phyloP scores from a whole-genome alignment of 371 early-diverging fungal genomes.

The Mucor ambiguus region DNA sequence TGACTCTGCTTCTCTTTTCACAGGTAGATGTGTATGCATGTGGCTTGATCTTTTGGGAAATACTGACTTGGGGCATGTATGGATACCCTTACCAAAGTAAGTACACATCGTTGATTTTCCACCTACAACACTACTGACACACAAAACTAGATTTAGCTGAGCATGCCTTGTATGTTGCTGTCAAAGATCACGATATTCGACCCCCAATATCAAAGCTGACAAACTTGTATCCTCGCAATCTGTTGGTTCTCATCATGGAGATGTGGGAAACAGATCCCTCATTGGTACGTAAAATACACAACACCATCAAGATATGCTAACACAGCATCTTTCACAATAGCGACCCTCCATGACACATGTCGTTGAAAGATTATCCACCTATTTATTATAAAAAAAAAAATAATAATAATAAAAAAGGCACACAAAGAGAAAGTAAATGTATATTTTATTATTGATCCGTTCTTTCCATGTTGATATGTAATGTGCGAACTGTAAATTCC shows the following conservation, averaged over 20 bases:
- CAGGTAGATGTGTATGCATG: conserved; percentile 69
- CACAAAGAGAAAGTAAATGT: not conserved
- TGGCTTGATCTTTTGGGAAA: conserved; percentile 82
- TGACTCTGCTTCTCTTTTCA: not conserved
- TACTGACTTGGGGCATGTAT: conserved; percentile 72
- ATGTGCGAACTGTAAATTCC: not conserved
- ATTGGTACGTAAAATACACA: conserved; percentile 37
- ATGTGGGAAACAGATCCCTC: conserved; percentile 76
- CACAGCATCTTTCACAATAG: not conserved
- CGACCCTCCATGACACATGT: conserved; percentile 35
- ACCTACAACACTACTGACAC: not conserved
- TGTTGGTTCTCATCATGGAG: conserved; percentile 66
- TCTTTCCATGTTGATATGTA: not conserved
- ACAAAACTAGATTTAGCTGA: conserved; percentile 30
- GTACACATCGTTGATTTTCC: not conserved
- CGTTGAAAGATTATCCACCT: conserved; percentile 29
- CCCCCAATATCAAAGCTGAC: conserved; percentile 63
- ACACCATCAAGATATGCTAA: not conserved
- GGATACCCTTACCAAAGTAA: conserved; percentile 74
- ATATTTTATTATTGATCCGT: not conserved
- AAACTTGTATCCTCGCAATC: conserved; percentile 55
- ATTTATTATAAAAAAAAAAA: conserved; percentile 12
- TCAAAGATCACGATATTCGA: conserved; percentile 62
- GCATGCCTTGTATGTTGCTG: conserved; percentile 48
- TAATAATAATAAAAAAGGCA: too few species aligned